A percentile compares a stretch with the other conserved stretches of the same genome.
Evolutionary conservation across 352 stramenopile species (phyloP).

Genomic region (Salisapilia sapeloensis): DNA sequence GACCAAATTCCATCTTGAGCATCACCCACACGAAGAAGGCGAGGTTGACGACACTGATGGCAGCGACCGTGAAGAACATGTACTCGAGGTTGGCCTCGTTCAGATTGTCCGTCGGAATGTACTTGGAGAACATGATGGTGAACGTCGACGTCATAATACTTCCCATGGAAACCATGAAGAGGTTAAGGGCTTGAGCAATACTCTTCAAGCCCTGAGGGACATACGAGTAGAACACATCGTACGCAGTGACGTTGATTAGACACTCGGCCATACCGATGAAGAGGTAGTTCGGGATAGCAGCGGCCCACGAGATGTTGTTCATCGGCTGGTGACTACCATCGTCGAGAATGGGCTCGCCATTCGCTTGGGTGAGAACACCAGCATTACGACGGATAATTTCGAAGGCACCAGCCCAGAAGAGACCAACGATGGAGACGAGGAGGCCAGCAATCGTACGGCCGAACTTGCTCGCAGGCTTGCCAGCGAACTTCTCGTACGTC

Average conservation of each 20-base stretch:
- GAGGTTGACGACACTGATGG: conserved; percentile 30
- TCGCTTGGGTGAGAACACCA: conserved; percentile 11
- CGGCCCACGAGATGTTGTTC: conserved; percentile 38
- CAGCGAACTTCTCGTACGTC: conserved; percentile 8
- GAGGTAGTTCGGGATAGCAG: conserved; percentile 32
- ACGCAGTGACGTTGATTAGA: conserved; percentile 42
- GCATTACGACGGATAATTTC: conserved; percentile 33
- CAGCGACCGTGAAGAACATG: conserved; percentile 42
- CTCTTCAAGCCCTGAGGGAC: conserved; percentile 40
- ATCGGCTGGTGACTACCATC: conserved; percentile 21
- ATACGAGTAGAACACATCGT: conserved; percentile 37
- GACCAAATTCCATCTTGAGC: conserved; percentile 39
- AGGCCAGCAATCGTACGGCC: conserved; percentile 16
- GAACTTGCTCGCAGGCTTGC: conserved; percentile 12
- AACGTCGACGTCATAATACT: conserved; percentile 38
- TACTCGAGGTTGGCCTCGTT: conserved; percentile 52
- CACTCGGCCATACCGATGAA: conserved; percentile 35
- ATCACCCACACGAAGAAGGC: conserved; percentile 26
- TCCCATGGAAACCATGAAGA: conserved; percentile 40
- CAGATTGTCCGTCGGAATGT: conserved; percentile 26
- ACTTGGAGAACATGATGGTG: conserved; percentile 43
- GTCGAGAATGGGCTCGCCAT: conserved; percentile 18
- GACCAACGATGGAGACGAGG: conserved; percentile 12
- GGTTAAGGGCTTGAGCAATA: conserved; percentile 30
- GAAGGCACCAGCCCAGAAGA: conserved; percentile 28